Base-by-base conservation (phyloP, 1,284 basidiomycete genomes). In the Phellopilus nigrolimitatus region DNA sequence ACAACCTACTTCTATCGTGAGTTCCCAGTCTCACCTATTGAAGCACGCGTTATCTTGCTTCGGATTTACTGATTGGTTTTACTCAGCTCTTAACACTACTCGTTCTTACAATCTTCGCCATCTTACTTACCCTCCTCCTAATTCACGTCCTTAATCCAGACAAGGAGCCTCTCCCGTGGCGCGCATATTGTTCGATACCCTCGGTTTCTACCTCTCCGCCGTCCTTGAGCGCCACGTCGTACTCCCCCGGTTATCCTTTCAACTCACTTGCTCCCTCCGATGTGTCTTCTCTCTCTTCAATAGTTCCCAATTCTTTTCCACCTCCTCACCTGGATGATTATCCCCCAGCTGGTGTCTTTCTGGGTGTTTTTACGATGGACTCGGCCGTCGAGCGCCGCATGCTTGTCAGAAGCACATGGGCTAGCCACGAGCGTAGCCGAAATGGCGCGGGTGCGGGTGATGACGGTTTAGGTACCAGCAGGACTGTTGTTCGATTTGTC, bases 121-220 rank as follows among this genome's bases (percentile, higher is more conserved):
- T 91, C 56, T 83, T 82, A 58, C 75, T 89, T 58, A 87, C 90
- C 52, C 79, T 91, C 53, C 74, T 90, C 49, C 78, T 97, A 66
- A 94, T 93, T 64, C 88, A 95, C 67, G 80, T 95, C 57, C 80
- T 97, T 63, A 95, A 97, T 65, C 92, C 94, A 39, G 95, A 99
- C 76, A 97, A 97, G 67, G 87, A 89, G 51, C 87, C 92, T 12
- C 70, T 95, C 25, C 94, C 95, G 38, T 99, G 94, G 93, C 82
- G 93, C 58, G 82, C 85, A 22, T 95, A 95, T 66, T 98, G 95
- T 68, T 79, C 87, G 47, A 71, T 82, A 56, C 76, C 82, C 36
- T 73, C 76, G 46, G 52, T 69, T 28, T 74, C 79, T 13, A 60
- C 62, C 3, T 55, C 60, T 10, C 68, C 61, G 64, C 76, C 63